These are phyloP conservation scores for Phaffia tasmanica DNA, from an alignment of 768 basidiomycete genomes.

Conservation along the genomic window DNA sequence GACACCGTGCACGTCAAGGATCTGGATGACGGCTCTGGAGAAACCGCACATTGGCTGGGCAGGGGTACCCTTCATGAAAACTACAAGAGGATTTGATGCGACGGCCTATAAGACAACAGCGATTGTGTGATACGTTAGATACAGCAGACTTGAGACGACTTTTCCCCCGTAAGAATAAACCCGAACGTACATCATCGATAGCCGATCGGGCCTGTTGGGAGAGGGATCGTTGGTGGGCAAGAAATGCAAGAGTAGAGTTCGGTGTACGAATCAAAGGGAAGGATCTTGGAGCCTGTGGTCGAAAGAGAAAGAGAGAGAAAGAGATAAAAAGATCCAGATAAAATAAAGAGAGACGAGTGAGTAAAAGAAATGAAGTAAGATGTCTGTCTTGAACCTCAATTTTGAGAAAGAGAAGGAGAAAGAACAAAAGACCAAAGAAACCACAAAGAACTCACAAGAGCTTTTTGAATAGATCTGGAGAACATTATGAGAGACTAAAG, in stretches of 20 bases:
- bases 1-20: slow-evolving; percentile 52
- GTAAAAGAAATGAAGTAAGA: background rate
- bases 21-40: slow-evolving; percentile 83
- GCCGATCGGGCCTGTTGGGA: background rate
- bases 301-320: background rate
- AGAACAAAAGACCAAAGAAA: background rate
- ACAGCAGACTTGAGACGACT: background rate
- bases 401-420: no score
- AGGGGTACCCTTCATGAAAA: slow-evolving; percentile 98
- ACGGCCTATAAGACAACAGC: slow-evolving; percentile 46
- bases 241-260: background rate
- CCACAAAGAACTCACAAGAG: background rate
- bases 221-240: background rate
- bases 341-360: slow-evolving; percentile 4
- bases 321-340: no score
- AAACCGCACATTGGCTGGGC: slow-evolving; percentile 82
- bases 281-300: background rate
- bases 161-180: background rate
- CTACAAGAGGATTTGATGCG: slow-evolving; percentile 62
- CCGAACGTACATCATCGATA: slow-evolving; percentile 10
- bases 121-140: background rate
- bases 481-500: slow-evolving; percentile 5
- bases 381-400: background rate
- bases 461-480: slow-evolving; percentile 7
- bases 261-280: background rate